Percentiles rank a stretch among this genome's conserved stretches.
These are phyloP conservation scores for Diospyros lotus DNA, from an alignment of 148 eudicot genomes.

Conservation along the genomic window DNA sequence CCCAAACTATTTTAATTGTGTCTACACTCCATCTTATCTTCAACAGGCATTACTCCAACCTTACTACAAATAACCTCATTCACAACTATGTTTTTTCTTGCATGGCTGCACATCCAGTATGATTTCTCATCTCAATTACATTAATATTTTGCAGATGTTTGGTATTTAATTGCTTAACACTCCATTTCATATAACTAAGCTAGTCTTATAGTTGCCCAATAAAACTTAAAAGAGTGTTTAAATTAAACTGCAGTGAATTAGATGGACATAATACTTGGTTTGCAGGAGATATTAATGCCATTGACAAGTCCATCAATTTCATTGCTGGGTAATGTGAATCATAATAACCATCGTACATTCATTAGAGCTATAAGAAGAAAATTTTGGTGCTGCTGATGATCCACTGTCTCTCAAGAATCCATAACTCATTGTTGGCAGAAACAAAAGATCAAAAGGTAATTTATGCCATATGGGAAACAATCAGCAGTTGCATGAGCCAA, in stretches of 20 bases:
- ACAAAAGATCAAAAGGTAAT: not conserved
- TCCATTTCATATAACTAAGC: no score
- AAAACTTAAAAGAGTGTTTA: no score
- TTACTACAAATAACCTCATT: no score
- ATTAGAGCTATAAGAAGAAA: not conserved
- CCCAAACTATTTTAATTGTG: no score
- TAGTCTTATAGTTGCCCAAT: no score
- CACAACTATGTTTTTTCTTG: no score
- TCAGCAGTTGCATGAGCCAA: not conserved
- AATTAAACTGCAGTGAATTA: not conserved
- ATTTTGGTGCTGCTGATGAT: no score
- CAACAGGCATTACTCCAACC: no score
- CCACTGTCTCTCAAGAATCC: no score
- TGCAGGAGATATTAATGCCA: not conserved
- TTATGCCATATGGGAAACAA: not conserved
- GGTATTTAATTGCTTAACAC: not conserved
- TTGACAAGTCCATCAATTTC: not conserved
- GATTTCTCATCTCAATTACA: no score
- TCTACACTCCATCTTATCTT: no score
- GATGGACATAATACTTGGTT: not conserved
- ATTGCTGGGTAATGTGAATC: not conserved
- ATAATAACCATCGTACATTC: not conserved
- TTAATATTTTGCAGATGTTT: not conserved
- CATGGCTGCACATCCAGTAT: no score
- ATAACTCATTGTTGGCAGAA: not conserved